Percentiles rank a stretch among this genome's conserved stretches.
These are phyloP conservation scores for Peribolospora baueri DNA, from an alignment of 768 basidiomycete genomes.

Conservation along the genomic window DNA sequence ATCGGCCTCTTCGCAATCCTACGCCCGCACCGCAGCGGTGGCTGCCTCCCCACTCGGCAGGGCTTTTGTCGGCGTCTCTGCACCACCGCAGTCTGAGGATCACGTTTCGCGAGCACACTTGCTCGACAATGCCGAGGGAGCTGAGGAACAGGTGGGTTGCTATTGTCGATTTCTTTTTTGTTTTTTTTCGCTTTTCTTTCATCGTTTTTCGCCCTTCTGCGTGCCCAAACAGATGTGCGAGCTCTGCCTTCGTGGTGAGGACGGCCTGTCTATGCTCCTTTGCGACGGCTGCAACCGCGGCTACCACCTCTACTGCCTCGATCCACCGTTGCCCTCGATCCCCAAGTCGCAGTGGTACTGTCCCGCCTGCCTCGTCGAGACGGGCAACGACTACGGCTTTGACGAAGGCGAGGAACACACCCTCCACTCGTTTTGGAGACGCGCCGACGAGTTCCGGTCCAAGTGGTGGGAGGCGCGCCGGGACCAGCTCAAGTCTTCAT, in stretches of 20 bases:
- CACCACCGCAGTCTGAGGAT: too few species aligned
- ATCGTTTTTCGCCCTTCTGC: too few species aligned
- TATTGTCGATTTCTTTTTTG: conserved; percentile 4
- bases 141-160: neutral
- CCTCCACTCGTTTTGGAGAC: conserved; percentile 68
- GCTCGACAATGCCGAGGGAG: too few species aligned
- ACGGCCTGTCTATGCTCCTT: conserved; percentile 60
- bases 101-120: too few species aligned
- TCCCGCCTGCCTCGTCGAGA: conserved; percentile 65
- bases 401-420: conserved; percentile 94
- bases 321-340: conserved; percentile 60
- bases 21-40: too few species aligned
- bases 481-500: neutral
- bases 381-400: conserved; percentile 89
- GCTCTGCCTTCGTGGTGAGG: conserved; percentile 69
- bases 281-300: conserved; percentile 73
- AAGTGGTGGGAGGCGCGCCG: conserved; percentile 53
- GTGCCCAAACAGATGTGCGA: conserved; percentile 38
- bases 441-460: conserved; percentile 67
- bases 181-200: too few species aligned
- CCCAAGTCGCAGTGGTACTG: conserved; percentile 95
- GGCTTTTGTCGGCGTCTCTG: too few species aligned
- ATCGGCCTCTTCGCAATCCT: too few species aligned
- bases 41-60: too few species aligned
- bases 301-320: conserved; percentile 90